Base-by-base conservation (phyloP, 2,329 filamentous ascomycete species). In the Ceratocystis colombiana region DNA sequence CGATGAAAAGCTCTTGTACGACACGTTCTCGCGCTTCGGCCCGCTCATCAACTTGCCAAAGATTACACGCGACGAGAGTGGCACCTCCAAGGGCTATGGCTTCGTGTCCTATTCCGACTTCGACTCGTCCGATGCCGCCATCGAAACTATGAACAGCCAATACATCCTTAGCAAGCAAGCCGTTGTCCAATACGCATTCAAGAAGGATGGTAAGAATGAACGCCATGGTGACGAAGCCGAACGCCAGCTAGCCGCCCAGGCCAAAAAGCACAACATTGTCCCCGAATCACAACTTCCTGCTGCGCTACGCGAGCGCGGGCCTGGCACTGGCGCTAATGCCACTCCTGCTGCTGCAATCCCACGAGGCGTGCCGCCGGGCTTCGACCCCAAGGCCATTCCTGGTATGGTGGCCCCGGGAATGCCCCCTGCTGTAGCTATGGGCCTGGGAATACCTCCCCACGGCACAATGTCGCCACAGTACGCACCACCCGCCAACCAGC, bases 171-270 rank as follows among this genome's bases (percentile, higher is more conserved):
- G 94, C 80, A 96, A 96, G 78, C 89, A 96, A 76, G 88, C 97
- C 71, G 89, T 88, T 2, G 94, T 99, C 57, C 93, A 97, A 76
- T 99, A 97, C 76, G 94, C 94, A 48, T 97, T 96, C 83, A 99
- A 99, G 82, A 97, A 97, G 77, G 94, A 99, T 73, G 94, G 94
- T 71, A 96, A 96, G 78, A 93, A 93, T 71, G 93, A 97, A 78
- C 82, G 94, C 67, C 94, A 99, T 74, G 94, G 94, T 72, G 94
- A 99, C 74, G 84, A 91, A 71, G 94, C 94, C 37, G 94, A 99
- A 77, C 83, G 94, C 73, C 88, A 90, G 79, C 84, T 99, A 61
- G 94, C 94, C 37, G 87, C 88, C 33, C 89, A 96, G 77, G 94
- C 92, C 67, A 93, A 93, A 77, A 93, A 92, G 74, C 90, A 96